A percentile compares a stretch with the other conserved stretches of the same genome.
phyloP scores from a whole-genome alignment of 768 basidiomycete species.

The Leccinum uliginosum region DNA sequence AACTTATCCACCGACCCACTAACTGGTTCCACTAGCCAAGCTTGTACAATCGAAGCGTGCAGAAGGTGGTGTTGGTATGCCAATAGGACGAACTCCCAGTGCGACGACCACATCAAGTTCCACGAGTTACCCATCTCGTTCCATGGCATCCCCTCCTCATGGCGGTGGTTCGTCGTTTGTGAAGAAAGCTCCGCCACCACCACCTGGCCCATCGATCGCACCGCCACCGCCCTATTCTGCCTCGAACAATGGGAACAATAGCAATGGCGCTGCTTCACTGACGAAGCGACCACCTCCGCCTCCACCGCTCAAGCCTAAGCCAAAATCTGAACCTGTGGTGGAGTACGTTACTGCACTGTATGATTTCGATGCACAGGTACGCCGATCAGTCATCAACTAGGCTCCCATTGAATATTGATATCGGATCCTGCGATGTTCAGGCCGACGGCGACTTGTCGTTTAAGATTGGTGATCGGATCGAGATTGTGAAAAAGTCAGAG shows the following conservation, averaged over 20 bases:
- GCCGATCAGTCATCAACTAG: slow-evolving; percentile 9
- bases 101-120: slow-evolving; percentile 25
- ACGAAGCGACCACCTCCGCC: slow-evolving; percentile 86
- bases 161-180: slow-evolving; percentile 29
- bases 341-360: slow-evolving; percentile 91
- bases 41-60: slow-evolving; percentile 56
- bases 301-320: slow-evolving; percentile 86
- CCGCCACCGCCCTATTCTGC: slow-evolving; percentile 42
- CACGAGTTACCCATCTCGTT: slow-evolving; percentile 21
- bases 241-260: slow-evolving; percentile 13
- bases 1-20: neutral
- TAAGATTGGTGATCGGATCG: slow-evolving; percentile 84
- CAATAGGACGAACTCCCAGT: slow-evolving; percentile 31
- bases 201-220: slow-evolving; percentile 29
- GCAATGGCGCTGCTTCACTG: slow-evolving; percentile 29
- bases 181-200: slow-evolving; percentile 41
- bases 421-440: slow-evolving; percentile 30
- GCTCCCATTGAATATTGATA: neutral
- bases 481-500: slow-evolving; percentile 76
- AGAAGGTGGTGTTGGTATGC: slow-evolving; percentile 29
- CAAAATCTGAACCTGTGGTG: slow-evolving; percentile 56
- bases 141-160: slow-evolving; percentile 21
- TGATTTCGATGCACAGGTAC: slow-evolving; percentile 87
- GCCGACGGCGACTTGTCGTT: slow-evolving; percentile 93
- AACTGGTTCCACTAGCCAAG: slow-evolving; percentile 44